Evolutionary conservation across 345 rosid genomes (phyloP), one percentile per base, ranked within the genome.

Genomic region (Murraya paniculata): DNA sequence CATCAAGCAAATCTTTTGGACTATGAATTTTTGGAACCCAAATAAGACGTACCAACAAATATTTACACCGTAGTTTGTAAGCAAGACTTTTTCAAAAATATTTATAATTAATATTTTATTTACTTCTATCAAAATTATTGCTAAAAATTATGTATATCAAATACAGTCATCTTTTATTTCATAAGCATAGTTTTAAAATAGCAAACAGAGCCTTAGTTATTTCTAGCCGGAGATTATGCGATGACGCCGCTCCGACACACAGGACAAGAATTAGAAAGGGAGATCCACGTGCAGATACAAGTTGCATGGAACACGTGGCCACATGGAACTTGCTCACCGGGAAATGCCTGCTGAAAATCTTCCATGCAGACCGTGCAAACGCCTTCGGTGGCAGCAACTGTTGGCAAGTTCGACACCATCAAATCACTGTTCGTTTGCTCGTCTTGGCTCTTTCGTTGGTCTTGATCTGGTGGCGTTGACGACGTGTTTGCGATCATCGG

Each of bases 361-460:
- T 85, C 85, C 85, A 80, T 74, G 75, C 87, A 85, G 16, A 85
- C 61, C 1, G 82, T 45, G 60, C 85, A 82, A 73, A 71, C 69
- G 18, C 68, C 77, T 9, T 56, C 58, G 0, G 36, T 64, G 2
- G 48, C 50, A 10, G 50, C 35, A 13, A 76, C 78, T 14, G 79
- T 65, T 0, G 79, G 78, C 75, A 84, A 69, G 7, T 38, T 25
- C 14, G 79, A 78, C 0, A 71, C 56, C 31, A 69, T 31, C 13
- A 74, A 18, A 1, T 39, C 72, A 31, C 13, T 33, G 30, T 77
- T 35, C 2, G 72, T 57, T 38, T 7, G 45, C 7, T 65, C 25
- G 70, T 62, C 25, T 19, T 27, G 33, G 28, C 16, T 61, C 9
- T 30, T 45, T 25, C 25, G 48, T 4, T 19, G 58, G 25, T 22